Base-by-base conservation (phyloP, 257 asterid species). In the Solanum medicagineum region DNA sequence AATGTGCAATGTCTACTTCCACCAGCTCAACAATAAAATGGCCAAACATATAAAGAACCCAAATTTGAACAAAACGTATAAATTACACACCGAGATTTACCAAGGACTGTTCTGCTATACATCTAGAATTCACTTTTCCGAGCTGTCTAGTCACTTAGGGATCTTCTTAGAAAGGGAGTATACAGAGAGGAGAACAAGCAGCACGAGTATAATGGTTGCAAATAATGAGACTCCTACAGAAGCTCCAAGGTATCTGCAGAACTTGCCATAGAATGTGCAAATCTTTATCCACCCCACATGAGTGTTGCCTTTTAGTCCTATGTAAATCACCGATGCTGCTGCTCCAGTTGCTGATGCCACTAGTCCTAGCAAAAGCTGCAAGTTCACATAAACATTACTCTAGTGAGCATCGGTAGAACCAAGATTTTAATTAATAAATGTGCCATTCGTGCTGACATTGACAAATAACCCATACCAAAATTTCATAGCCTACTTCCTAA, bases 301-400 rank as follows among this genome's bases (percentile, higher is more conserved):
- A 0, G 91, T 80, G 71, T 94, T 91, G 22, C 99, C 99, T 90
- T 91, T 94, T 81, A 90, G 74, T 16, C 97, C 99, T 7, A 94
- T 45, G 89, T 95, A 94, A 16, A 81, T 94, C n/a, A 95, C 97
- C 51, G 89, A 97, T n/a, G 92, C 98, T 66, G 94, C 97, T 19
- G 98, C 74, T 80, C 99, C 98, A 0, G 92, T 89, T 51, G 98
- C 99, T 51, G 99, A 62, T 11, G 97, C 97, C 55, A 91, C 88
- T 5, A 93, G 91, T 47, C 99, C 99, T 60, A 96, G 62, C 85
- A 94, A 63, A 42, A 96, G 90, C 99, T 96, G 93, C 90, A 90
- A 19, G 29, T 57, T 44, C 40, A 40, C 40, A 45, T 54, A 15
- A 57, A 19, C 45, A n/a, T n/a, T 79, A 26, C 22, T 4, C 16